Conservation (phyloP, 495 filamentous ascomycete genomes). For the Trichocladium antarcticum region DNA sequence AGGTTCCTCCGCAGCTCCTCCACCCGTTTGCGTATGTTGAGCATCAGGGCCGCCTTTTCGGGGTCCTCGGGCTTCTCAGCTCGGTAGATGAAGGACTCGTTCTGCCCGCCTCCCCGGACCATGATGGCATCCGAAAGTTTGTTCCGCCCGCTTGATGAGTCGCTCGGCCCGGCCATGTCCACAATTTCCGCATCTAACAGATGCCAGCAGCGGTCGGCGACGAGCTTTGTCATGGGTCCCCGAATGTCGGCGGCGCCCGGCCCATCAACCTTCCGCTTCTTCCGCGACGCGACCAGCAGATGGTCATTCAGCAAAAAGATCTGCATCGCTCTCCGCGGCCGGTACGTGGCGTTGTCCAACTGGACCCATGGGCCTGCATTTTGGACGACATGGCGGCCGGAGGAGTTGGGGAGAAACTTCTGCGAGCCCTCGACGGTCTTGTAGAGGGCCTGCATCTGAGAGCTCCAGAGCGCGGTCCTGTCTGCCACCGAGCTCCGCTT, state of each 20-base stretch:
- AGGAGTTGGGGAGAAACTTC: slow-evolving; percentile 84
- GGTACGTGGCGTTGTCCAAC: slow-evolving; percentile 94
- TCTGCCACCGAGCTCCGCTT: slow-evolving; percentile 82
- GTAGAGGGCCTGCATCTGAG: slow-evolving; percentile 79
- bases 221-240: slow-evolving; percentile 61
- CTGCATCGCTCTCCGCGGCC: slow-evolving; percentile 70
- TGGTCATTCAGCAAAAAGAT: slow-evolving; percentile 93
- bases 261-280: slow-evolving; percentile 73
- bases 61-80: slow-evolving; percentile 61
- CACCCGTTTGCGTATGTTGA: slow-evolving; percentile 80
- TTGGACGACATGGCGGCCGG: slow-evolving; percentile 81
- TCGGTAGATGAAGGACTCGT: slow-evolving; percentile 84
- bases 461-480: slow-evolving; percentile 88
- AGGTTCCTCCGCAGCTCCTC: slow-evolving; percentile 78
- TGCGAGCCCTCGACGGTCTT: slow-evolving; percentile 93
- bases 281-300: slow-evolving; percentile 75
- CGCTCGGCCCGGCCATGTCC: slow-evolving; percentile 60
- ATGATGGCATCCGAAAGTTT: slow-evolving; percentile 80
- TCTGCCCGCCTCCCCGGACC: slow-evolving; percentile 65
- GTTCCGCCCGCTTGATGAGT: slow-evolving; percentile 46
- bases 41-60: slow-evolving; percentile 69
- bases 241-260: slow-evolving; percentile 46
- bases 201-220: slow-evolving; percentile 91
- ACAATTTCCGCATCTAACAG: slow-evolving; percentile 87
- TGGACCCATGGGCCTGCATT: slow-evolving; percentile 90